Evolutionary conservation across 2,329 filamentous ascomycete species (phyloP).

Genomic region (Aspergillus piperis): DNA sequence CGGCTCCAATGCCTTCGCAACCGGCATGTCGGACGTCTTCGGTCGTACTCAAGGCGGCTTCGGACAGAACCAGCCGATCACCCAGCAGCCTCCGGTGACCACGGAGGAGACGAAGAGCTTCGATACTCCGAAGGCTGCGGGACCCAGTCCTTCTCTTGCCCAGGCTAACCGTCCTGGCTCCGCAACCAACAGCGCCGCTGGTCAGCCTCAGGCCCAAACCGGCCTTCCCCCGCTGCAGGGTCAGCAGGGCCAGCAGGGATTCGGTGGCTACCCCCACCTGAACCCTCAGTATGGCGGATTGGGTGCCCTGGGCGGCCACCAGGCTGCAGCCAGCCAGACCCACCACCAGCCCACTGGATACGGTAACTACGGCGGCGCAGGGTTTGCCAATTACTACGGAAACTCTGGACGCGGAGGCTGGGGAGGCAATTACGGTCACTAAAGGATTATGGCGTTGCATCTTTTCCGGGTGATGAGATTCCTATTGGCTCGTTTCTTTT

Average conservation of each 20-base stretch:
- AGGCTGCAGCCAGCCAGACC: conserved; percentile 41
- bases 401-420: conserved; percentile 48
- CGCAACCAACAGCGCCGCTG: conserved; percentile 60
- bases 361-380: conserved; percentile 45
- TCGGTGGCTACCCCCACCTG: conserved; percentile 58
- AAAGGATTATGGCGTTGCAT: conserved; percentile 32
- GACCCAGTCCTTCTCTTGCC: conserved; percentile 62
- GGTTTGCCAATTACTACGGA: conserved; percentile 48
- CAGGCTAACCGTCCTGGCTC: conserved; percentile 65
- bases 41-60: conserved; percentile 60
- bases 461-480: conserved; percentile 30
- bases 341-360: conserved; percentile 46
- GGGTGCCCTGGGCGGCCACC: conserved; percentile 45
- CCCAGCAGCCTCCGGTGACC: conserved; percentile 50
- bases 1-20: conserved; percentile 51
- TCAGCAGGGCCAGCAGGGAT: conserved; percentile 56
- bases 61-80: conserved; percentile 55
- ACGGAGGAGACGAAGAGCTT: conserved; percentile 61
- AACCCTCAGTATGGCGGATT: conserved; percentile 56
- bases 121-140: conserved; percentile 57
- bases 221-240: conserved; percentile 57
- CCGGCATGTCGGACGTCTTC: conserved; percentile 60
- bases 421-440: conserved; percentile 52
- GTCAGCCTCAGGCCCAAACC: conserved; percentile 53
- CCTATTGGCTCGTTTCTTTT: conserved; percentile 32